Percentiles rank a stretch among this genome's conserved stretches.
phyloP scores from a whole-genome alignment of 176 grass and related monocot species.

The Eleusine coracana region DNA sequence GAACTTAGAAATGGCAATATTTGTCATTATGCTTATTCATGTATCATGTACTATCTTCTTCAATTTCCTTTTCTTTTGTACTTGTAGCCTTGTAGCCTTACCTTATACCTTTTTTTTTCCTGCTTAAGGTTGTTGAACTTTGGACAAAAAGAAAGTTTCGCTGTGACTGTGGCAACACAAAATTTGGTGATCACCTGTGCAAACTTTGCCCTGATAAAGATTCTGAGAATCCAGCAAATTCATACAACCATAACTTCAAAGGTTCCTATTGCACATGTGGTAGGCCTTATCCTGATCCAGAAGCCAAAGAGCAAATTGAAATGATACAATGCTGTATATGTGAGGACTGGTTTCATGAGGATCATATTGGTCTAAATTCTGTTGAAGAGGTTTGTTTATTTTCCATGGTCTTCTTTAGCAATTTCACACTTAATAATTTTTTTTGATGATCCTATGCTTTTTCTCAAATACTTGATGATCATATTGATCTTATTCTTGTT shows the following conservation, averaged over 20 bases:
- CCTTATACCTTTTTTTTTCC: background rate
- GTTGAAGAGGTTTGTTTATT: slow-evolving; percentile 61
- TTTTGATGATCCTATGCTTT: background rate
- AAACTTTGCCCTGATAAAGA: slow-evolving; percentile 87
- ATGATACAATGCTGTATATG: slow-evolving; percentile 99
- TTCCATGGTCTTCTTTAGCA: slow-evolving; percentile 23
- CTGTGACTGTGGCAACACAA: slow-evolving; percentile 95
- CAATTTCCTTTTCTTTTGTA: background rate
- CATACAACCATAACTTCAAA: slow-evolving; percentile 95
- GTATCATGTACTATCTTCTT: slow-evolving; percentile 18
- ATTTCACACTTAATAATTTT: background rate
- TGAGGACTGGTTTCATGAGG: slow-evolving; percentile 97
- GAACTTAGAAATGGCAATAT: slow-evolving; percentile 2
- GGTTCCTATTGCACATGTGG: slow-evolving; percentile 89
- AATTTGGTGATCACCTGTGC: slow-evolving; percentile 72
- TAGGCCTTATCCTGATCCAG: slow-evolving; percentile 97
- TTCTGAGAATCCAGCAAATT: slow-evolving; percentile 65
- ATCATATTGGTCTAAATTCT: slow-evolving; percentile 86
- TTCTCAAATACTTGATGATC: background rate
- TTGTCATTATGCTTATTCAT: background rate
- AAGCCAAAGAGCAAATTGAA: slow-evolving; percentile 82
- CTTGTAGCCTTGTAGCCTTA: background rate
- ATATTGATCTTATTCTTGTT: background rate
- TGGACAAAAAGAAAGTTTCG: slow-evolving; percentile 96
- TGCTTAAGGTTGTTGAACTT: slow-evolving; percentile 84